Percentiles rank a stretch among this genome's conserved stretches.
phyloP scores from a whole-genome alignment of 225 moss, liverwort and hornwort genomes.

The Asterella californica region DNA sequence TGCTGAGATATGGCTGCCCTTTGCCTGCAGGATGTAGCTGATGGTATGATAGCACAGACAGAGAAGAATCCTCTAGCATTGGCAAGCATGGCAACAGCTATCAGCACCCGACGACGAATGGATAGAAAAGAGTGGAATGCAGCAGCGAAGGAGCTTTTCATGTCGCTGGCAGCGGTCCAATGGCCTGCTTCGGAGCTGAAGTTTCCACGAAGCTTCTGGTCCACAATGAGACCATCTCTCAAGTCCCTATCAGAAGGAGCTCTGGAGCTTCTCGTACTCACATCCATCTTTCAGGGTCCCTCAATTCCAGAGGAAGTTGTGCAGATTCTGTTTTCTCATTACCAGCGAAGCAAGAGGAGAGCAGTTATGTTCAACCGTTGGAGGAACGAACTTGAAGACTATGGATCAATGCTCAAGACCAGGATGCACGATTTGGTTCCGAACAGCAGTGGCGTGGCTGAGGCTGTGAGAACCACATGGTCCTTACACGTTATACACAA shows the following conservation, averaged over 20 bases:
- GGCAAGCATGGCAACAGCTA: conserved; percentile 15
- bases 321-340: conserved; percentile 8
- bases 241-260: conserved; percentile 12
- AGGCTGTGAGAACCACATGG: conserved; percentile 6
- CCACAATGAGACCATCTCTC: conserved; percentile 14
- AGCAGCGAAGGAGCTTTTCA: not conserved
- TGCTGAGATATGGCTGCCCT: not conserved
- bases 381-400: conserved; percentile 18
- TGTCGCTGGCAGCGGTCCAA: not conserved
- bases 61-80: conserved; percentile 15
- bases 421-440: not conserved
- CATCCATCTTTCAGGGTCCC: conserved; percentile 4
- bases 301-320: conserved; percentile 26
- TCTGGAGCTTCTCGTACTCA: conserved; percentile 18
- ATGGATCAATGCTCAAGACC: conserved; percentile 13
- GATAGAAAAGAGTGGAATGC: conserved; percentile 17
- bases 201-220: conserved; percentile 24
- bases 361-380: conserved; percentile 10
- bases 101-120: not conserved
- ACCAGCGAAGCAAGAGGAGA: conserved; percentile 5
- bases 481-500: conserved; percentile 13
- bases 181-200: not conserved
- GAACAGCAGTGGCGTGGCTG: not conserved
- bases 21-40: conserved; percentile 8
- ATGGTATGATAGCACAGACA: conserved; percentile 13